Evolutionary conservation across 2,329 filamentous ascomycete genomes (phyloP), one percentile per base, ranked within the genome.

Genomic region (Microcyclosporella mali): DNA sequence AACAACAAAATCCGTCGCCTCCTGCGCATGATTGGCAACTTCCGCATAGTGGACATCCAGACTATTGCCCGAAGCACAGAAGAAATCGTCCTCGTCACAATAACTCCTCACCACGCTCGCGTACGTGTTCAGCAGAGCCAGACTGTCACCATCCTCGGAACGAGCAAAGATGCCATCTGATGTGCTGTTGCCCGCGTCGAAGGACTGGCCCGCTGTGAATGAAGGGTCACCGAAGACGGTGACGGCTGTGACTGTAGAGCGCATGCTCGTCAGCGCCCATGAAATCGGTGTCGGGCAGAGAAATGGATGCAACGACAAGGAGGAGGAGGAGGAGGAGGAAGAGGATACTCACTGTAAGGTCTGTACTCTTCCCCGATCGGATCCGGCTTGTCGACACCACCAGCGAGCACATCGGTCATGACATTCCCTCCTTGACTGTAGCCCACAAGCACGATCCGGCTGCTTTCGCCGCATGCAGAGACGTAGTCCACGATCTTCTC

Each of bases 161-260:
- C 48, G 31, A 17, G 40, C 33, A 17, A 48, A 48, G 33, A 48
- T 36, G n/a, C 63, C 63, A 16, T 47, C 42, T 17, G 52, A 52
- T 3, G 49, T 56, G 11, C 55, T 41, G 14, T 51, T 61, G 17
- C 63, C 63, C 4, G 53, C 48, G 40, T 65, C 53, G 51, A 59
- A 61, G 0, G 52, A 19, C 18, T 57, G 50, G 32, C 39, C 41
- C 6, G 52, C 46, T 6, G 59, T 57, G 34, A 57, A 57, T 1
- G 55, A 52, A 4, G 63, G 63, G 40, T 65, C 63, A 11, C 63
- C 62, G 55, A 65, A 62, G 33, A 62, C 51, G 10, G 61, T 47
- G 17, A 62, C 51, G 21, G 59, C 60, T 11, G 57, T 51, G 33
- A 60, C 55, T 59, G 31, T n/a, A 9, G 29, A 8, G n/a, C n/a